A percentile compares a stretch with the other conserved stretches of the same genome.
These are phyloP conservation scores for Aciculoconidium aculeatum DNA, from an alignment of 805 yeast genomes.

Conservation along the genomic window DNA sequence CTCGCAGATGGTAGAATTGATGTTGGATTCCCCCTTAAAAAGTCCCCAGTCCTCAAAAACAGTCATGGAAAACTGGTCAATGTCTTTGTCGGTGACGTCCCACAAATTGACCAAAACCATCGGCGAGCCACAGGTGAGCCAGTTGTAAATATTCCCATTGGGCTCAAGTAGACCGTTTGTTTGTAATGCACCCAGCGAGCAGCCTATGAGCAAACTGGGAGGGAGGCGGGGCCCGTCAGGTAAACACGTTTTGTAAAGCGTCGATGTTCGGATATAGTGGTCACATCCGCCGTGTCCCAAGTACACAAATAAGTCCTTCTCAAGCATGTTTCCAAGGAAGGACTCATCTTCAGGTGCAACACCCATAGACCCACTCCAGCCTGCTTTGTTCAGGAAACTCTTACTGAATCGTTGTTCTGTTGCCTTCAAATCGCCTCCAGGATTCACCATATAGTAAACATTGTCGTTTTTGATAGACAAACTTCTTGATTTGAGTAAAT, in stretches of 20 bases:
- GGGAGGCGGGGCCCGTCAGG: constrained; percentile 40
- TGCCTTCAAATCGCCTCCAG: constrained; percentile 66
- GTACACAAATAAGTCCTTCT: constrained; percentile 53
- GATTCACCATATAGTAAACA: constrained; percentile 66
- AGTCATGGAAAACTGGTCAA: constrained; percentile 66
- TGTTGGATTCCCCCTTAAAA: constrained; percentile 12
- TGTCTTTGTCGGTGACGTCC: constrained; percentile 97
- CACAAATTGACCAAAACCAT: constrained; percentile 81
- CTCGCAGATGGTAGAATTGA: constrained; percentile 40
- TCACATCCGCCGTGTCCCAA: constrained; percentile 98
- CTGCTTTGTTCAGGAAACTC: constrained; percentile 29
- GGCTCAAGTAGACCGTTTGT: constrained; percentile 60
- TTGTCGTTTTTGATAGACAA: constrained; percentile 1
- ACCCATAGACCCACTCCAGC: constrained; percentile 55
- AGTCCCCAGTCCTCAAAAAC: constrained; percentile 67
- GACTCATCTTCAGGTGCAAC: constrained; percentile 42
- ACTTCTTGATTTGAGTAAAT: constrained; percentile 22
- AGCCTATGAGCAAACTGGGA: constrained; percentile 73
- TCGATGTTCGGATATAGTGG: constrained; percentile 57
- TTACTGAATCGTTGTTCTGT: constrained; percentile 57
- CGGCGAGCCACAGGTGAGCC: constrained; percentile 77
- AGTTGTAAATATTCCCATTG: constrained; percentile 69
- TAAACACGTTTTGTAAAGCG: constrained; percentile 29
- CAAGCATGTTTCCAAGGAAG: constrained; percentile 37
- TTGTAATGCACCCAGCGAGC: constrained; percentile 75